Evolutionary conservation across 2,329 filamentous ascomycete species (phyloP), one percentile per base, ranked within the genome.

Genomic region (Clonostachys rosea): DNA sequence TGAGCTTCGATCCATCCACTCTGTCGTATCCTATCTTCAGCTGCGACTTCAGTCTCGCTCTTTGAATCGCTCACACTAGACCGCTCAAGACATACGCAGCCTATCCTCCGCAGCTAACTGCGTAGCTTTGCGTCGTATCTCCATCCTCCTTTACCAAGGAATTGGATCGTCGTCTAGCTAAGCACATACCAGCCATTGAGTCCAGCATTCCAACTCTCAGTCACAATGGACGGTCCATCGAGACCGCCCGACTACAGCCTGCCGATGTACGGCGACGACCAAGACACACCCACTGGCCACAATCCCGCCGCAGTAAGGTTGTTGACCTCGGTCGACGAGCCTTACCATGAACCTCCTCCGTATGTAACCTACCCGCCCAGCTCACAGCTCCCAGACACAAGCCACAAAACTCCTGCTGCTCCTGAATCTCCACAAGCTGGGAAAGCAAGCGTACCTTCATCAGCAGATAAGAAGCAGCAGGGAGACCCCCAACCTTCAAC

Each of bases 251-350:
- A 80, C 52, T 85, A 84, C 57, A 70, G 69, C 52, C 69, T 81
- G 46, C 76, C 76, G 17, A 64, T 65, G 46, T 84, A 85, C 58
- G 76, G 47, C 45, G 53, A 61, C 44, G 47, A 57, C 50, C 67
- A 76, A 54, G 67, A 71, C 52, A 74, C 70, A 30, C 70, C 71
- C 16, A 68, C 67, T 37, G 68, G 70, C 49, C 66, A 71, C 47
- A 76, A 75, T 58, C 64, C 72, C 41, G 73, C 80, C 34, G 77
- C 74, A 51, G 74, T 85, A 47, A 74, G 82, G 56, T 67, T 86
- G 56, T 67, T 86, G 66, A 84, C 81, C 45, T 83, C 79, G 7
- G 72, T 81, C 62, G 81, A 84, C 58, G 80, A 83, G 42, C 66
- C 74, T n/a, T 54, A 40, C 40, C 50, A 60, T 56, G 68, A 67